Percentiles rank a stretch among this genome's conserved stretches.
These are phyloP conservation scores for Phytophthora idaei DNA, from an alignment of 352 stramenopile genomes.

Conservation along the genomic window DNA sequence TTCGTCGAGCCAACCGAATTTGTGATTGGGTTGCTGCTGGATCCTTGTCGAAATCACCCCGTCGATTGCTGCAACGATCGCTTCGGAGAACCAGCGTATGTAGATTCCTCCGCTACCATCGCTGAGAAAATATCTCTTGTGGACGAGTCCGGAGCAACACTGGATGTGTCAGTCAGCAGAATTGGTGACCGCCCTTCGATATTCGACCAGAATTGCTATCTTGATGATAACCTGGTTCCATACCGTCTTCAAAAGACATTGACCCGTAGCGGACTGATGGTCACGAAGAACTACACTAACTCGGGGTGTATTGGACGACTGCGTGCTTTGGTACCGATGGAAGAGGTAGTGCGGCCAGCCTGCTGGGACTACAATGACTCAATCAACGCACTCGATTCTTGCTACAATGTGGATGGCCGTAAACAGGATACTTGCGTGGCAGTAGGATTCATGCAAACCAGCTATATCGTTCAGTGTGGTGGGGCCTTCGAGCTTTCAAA, in stretches of 20 bases:
- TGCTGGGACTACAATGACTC: slow-evolving; percentile 89
- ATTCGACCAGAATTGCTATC: slow-evolving; percentile 78
- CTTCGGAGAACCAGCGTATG: slow-evolving; percentile 76
- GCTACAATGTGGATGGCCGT: slow-evolving; percentile 66
- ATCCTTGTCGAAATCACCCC: slow-evolving; percentile 68
- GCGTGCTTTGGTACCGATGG: slow-evolving; percentile 51
- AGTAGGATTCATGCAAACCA: slow-evolving; percentile 83
- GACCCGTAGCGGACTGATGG: slow-evolving; percentile 40
- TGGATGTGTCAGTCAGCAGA: slow-evolving; percentile 67
- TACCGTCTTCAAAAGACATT: slow-evolving; percentile 71
- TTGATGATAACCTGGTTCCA: slow-evolving; percentile 51
- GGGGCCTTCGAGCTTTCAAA: slow-evolving; percentile 70
- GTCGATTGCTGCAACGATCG: slow-evolving; percentile 78
- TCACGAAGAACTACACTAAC: slow-evolving; percentile 59
- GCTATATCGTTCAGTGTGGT: slow-evolving; percentile 78
- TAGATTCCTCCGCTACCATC: slow-evolving; percentile 22
- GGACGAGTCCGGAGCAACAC: slow-evolving; percentile 62
- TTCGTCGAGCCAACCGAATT: slow-evolving; percentile 65
- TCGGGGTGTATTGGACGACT: slow-evolving; percentile 63
- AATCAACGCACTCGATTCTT: slow-evolving; percentile 66
- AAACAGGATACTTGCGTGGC: slow-evolving; percentile 67
- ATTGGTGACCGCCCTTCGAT: slow-evolving; percentile 69
- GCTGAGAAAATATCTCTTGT: slow-evolving; percentile 72
- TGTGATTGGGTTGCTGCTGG: slow-evolving; percentile 79
- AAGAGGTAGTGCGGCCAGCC: slow-evolving; percentile 58